Evolutionary conservation across 2,329 filamentous ascomycete genomes (phyloP), one percentile per base, ranked within the genome.

Genomic region (Trichoderma sp.): DNA sequence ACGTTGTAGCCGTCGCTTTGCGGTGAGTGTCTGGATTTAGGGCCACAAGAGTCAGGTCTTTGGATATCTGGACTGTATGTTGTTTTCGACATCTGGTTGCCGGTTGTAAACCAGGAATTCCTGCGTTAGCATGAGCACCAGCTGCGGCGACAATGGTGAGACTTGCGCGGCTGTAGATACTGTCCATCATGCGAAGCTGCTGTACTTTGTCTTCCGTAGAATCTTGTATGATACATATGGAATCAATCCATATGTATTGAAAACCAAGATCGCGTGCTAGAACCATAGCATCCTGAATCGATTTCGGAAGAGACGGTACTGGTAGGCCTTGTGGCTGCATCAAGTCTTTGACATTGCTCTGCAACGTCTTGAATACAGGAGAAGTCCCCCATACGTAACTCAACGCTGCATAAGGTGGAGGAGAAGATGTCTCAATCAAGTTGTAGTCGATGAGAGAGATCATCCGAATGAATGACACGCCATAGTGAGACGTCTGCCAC

Each of bases 161-260:
- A n/a, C 29, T 68, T 12, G 75, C 71, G 12, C 71, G 71, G 4
- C 71, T 75, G 31, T 76, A 76, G 16, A 76, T 75, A 41, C 50
- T 53, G 38, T 74, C 71, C 75, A 76, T 76, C 50, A 75, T 74
- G n/a, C 68, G 38, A 14, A 75, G 68, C 45, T 75, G 74, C 62
- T 66, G 69, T 4, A 27, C 38, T 18, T 76, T 76, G 18, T 74
- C 75, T 0, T 24, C 35, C 21, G 1, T 6, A 18, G 67, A 74
- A 18, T 77, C 76, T 59, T 77, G 76, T 11, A 77, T 59, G 12
- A 77, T 77, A 16, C 76, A 77, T 53, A 77, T 16, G 1, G 76
- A 75, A 24, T 77, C 76, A 31, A 77, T 65, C 76, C 76, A 77
- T 12, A 77, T 56, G 62, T 76, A 77, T 21, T 65, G 29, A 24